phyloP scores from a whole-genome alignment of 192 early-diverging fungal species.

The Coemansia sp. region DNA sequence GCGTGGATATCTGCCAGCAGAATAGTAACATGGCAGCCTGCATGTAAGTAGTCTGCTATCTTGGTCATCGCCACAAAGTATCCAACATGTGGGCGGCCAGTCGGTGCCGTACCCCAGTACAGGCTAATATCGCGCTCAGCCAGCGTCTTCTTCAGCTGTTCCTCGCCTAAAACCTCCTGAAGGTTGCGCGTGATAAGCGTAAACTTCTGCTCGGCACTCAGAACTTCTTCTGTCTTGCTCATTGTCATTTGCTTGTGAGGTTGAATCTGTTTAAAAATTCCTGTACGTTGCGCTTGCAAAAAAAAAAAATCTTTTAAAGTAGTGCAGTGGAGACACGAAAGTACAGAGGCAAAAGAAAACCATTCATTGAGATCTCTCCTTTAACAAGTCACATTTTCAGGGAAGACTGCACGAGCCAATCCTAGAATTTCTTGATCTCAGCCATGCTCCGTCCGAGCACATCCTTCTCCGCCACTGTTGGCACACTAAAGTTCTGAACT shows the following conservation, averaged over 20 bases:
- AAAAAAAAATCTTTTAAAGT: neutral
- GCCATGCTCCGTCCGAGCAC: too few relatives aligned
- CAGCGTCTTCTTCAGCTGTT: slow-evolving; percentile 81
- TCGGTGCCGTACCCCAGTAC: slow-evolving; percentile 98
- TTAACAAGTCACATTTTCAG: neutral
- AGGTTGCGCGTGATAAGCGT: slow-evolving; percentile 88
- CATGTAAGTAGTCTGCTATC: slow-evolving; percentile 92
- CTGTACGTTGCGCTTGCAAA: neutral
- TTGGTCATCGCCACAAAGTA: slow-evolving; percentile 98
- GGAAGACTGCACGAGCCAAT: neutral
- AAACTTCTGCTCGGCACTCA: slow-evolving; percentile 65
- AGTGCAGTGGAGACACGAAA: too few relatives aligned
- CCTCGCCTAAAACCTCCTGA: slow-evolving; percentile 88
- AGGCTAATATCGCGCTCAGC: slow-evolving; percentile 85
- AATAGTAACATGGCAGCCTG: slow-evolving; percentile 86
- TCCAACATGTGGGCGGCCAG: slow-evolving; percentile 93
- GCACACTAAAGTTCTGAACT: too few relatives aligned
- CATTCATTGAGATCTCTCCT: neutral
- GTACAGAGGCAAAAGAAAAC: neutral
- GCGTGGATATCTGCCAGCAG: slow-evolving; percentile 96
- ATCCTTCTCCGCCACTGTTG: too few relatives aligned
- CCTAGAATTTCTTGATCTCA: too few relatives aligned
- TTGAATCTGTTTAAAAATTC: neutral
- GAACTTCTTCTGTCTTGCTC: slow-evolving; percentile 12
- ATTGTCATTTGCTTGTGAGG: slow-evolving; percentile 11